Base-by-base conservation (phyloP, 352 stramenopile genomes). In the Globisporangium solare region DNA sequence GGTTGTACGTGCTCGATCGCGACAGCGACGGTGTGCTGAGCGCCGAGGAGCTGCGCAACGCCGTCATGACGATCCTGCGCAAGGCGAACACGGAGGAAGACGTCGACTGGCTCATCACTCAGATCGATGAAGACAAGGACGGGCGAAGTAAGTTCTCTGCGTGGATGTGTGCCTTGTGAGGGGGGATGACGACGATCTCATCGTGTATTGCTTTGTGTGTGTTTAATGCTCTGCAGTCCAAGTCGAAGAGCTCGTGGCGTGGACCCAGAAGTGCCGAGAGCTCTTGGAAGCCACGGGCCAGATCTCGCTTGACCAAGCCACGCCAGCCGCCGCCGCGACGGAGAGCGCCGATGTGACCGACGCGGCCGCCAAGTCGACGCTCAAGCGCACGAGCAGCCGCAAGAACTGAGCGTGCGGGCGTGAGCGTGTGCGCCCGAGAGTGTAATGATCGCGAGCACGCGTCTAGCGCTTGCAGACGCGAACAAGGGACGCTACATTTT, bases 1-100 rank as follows among this genome's bases (percentile, higher is more conserved):
- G 97, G 50, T 86, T 99, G 51, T 97, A 99, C 65, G 84, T 99
- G 60, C 73, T 99, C 21, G 97, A 99, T 71, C 92, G 94, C 63
- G 97, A 99, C 79, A 92, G 83, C 49, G 97, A 99, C 76, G 96
- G 96, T 61, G 85, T 99, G 53, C 48, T 99, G 21, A 89, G 84
- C 27, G 82, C 81, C n/a, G 92, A 98, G 64, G 97, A 99, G 76
- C 81, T 99, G 56, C 90, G 91, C 49, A 79, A 97, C 62, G 93
- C 92, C 0, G 85, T 99, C 13, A 94, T 98, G 66, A 96, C 92
- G 43, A 96, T 98, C 50, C 65, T 99, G 58, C 94, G 95, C 64
- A 88, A 97, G 56, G 74, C 94, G 27, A 94, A 97, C 53, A 97
- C 81, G n/a, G 79, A 95, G 54, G 91, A 98, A 49, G 96, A 98